phyloP scores from a whole-genome alignment of 1,284 basidiomycete species.

The Tremellales sp. region DNA sequence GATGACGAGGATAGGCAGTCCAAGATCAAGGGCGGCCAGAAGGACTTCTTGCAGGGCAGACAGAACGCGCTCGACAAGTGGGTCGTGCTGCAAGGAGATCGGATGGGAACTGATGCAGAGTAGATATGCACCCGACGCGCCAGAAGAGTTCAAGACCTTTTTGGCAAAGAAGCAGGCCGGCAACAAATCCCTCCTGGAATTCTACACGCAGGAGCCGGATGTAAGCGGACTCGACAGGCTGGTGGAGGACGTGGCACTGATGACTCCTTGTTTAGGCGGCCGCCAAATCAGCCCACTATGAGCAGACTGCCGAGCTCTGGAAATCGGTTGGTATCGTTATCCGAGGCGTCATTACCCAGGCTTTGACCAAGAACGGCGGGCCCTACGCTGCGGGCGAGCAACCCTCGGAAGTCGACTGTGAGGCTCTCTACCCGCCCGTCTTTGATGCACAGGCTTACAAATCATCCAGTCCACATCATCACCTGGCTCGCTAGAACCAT shows the following conservation, averaged over 20 bases:
- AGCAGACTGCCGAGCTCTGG: slow-evolving; percentile 35
- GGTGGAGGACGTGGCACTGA: not conserved
- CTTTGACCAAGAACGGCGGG: slow-evolving; percentile 34
- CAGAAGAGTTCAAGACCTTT: slow-evolving; percentile 54
- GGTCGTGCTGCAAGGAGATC: slow-evolving; percentile 2
- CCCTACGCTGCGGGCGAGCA: slow-evolving; percentile 31
- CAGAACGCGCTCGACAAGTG: slow-evolving; percentile 41
- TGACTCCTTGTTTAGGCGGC: slow-evolving; percentile 15
- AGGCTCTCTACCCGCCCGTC: slow-evolving; percentile 7
- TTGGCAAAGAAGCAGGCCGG: slow-evolving; percentile 54
- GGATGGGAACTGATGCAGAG: slow-evolving; percentile 4
- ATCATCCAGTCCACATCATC: slow-evolving; percentile 39
- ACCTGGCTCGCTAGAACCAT: slow-evolving; percentile 44
- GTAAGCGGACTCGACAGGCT: slow-evolving; percentile 12
- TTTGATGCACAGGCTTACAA: not conserved
- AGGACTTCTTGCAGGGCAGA: slow-evolving; percentile 53
- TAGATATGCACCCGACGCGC: slow-evolving; percentile 52
- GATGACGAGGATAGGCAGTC: slow-evolving; percentile 56
- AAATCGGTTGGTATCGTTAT: slow-evolving; percentile 35
- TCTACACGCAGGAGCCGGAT: slow-evolving; percentile 31
- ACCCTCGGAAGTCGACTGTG: slow-evolving; percentile 44
- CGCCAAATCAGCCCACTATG: slow-evolving; percentile 29
- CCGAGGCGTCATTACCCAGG: slow-evolving; percentile 37
- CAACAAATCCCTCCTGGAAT: slow-evolving; percentile 53
- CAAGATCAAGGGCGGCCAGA: slow-evolving; percentile 48